Base-by-base conservation (phyloP, 768 basidiomycete genomes). In the Lactarius quietus region DNA sequence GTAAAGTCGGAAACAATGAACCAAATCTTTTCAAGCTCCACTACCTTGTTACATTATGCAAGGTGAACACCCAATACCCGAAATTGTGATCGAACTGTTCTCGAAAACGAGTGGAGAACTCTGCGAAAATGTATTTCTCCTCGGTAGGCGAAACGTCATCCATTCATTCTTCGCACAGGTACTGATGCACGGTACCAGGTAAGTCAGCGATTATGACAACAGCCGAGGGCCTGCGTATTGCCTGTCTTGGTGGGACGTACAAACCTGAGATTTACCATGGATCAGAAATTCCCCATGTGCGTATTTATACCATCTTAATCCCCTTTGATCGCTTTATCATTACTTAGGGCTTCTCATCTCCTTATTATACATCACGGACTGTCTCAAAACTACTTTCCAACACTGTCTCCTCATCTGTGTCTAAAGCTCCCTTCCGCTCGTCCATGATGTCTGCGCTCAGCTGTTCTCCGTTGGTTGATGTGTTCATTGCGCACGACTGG, bases 21-120 rank as follows among this genome's bases (percentile, higher is more conserved):
- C 28, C 43, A 65, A 69, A 48, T 65, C 36, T 20, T 54, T 28
- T 69, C 15, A 58, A 96, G 93, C 87, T 33, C 92, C 95, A 14
- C 77, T 96, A 20, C 90, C 92, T 72, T 95, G 93, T 70, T 98
- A 96, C 78, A 86, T 97, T 64, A 95, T 94, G 84, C 88, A 94
- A 73, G 95, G 95, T 20, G 84, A 86, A 60, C 78, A 86, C 68
- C 85, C 89, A 1, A 75, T 98, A 17, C 93, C 95, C 6, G 79
- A 82, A 53, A 74, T 78, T 31, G 86, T 97, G 20, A 83, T 92
- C 64, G 86, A 88, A 68, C 89, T 86, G 73, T 89, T 92, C 72
- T 82, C 85, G 23, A 82, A 84, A 74, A 88, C 87, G 2, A 86
- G 87, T 2, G 93, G 92, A 43, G 88, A 95, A 72, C 72, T 98